Base-by-base conservation (phyloP, 164 flowering plant genomes). In the Berberis thunbergii region DNA sequence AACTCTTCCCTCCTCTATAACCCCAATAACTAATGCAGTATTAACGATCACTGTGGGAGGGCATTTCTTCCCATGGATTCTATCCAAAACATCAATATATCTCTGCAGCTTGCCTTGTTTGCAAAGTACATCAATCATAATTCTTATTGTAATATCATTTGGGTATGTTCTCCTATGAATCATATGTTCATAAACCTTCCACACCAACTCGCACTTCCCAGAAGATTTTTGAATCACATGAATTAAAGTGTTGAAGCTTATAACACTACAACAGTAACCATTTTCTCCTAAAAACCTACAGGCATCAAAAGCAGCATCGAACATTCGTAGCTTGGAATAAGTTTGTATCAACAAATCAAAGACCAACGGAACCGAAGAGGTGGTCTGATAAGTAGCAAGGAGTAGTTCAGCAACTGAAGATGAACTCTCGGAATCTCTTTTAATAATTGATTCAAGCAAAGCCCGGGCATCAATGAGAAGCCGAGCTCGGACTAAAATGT, bases 181-280 rank as follows among this genome's bases (percentile, higher is more conserved):
- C 91, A 90, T 85, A 68, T 66, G 79, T 80, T 87, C 92, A 72
- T 86, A 93, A 26, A 93, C 66, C 49, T 69, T 73, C 98, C 98
- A 90, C 43, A 82, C 83, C 64, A 86, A 54, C 44, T 2, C 11
- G 60, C 26, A 26, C 26, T 43, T 54, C 43, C 52, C 45, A 49
- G 79, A 82, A 61, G 94, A 78, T 69, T 79, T 93, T 64, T 77
- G 83, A 61, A 72, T 77, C 44, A 83, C 72, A 64, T 85, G 78
- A 57, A 90, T 67, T 75, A 93, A 67, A 57, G 73, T 70, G 66
- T 93, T 93, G 74, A 75, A 89, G 72, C 74, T 90, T 4, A 59
- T 68, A 11, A 93, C 50, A 69, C 82, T 81, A 61, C 81, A 63
- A 60, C 70, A 70, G 62, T 85, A 79, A 48, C 96, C 90, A 58